A percentile compares a stretch with the other conserved stretches of the same genome.
Evolutionary conservation across 2,329 filamentous ascomycete genomes (phyloP).

Genomic region (Fusarium abutilonis): DNA sequence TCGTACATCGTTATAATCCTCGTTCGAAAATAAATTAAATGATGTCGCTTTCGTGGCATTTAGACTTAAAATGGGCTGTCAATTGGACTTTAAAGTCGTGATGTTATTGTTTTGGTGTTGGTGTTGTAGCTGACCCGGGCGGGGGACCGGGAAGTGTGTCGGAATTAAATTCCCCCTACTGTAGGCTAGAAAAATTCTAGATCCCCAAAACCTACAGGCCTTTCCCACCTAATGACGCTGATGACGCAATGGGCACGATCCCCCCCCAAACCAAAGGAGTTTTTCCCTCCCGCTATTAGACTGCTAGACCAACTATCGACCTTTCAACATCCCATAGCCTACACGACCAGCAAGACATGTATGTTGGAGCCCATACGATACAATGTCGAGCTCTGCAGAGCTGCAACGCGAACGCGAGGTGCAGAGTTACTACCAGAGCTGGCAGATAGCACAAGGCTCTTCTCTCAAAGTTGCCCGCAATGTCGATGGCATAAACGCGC

Average conservation of each 20-base stretch:
- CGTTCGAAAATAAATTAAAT: neutral
- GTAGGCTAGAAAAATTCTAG: constrained; percentile 26
- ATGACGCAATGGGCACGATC: constrained; percentile 26
- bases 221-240: constrained; percentile 8
- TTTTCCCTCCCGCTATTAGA: constrained; percentile 5
- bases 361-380: constrained; percentile 12
- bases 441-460: constrained; percentile 48
- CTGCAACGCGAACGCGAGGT: constrained; percentile 48
- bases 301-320: neutral
- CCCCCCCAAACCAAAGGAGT: constrained; percentile 2
- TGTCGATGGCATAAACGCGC: constrained; percentile 45
- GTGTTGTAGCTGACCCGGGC: no score
- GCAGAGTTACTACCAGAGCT: constrained; percentile 47
- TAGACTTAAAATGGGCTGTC: no score
- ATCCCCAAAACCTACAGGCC: neutral
- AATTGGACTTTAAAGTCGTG: no score
- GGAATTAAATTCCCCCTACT: neutral
- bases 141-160: no score
- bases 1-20: neutral
- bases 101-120: no score
- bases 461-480: constrained; percentile 47
- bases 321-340: neutral
- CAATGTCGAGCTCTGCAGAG: constrained; percentile 43
- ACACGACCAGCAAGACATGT: constrained; percentile 20
- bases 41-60: no score